Evolutionary conservation across 345 rosid genomes (phyloP), one percentile per base, ranked within the genome.

Genomic region (Viola odorata): DNA sequence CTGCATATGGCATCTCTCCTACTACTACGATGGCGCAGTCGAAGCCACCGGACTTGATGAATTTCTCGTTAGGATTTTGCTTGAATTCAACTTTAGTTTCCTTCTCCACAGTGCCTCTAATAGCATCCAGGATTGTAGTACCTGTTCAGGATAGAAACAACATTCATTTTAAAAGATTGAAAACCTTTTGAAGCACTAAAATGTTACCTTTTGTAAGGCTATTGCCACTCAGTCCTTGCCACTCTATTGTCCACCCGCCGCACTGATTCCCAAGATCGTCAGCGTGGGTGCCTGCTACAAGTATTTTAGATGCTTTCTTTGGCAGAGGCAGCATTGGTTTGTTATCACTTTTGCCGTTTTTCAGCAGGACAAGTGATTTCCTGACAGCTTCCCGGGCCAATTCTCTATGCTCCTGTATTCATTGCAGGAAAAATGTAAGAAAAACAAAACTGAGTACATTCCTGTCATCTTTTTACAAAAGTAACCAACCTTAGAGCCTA

Each of bases 401-500:
- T 8, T 70, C 74, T 41, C 69, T 58, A 12, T 70, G 65, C 1
- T 49, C 69, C 66, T 61, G 40, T 42, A 23, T 23, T 23, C 32
- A 23, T 23, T 23, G 32, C 2, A 23, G 32, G 32, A 23, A 23
- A 23, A 23, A 23, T 23, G 2, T 23, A 23, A 23, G 32, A 23
- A 23, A 23, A 23, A 23, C 32, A 23, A 23, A 23, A 0, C 32
- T 23, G 32, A 23, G 32, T 23, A 2, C 32, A 23, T 23, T 23
- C n/a, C 10, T 14, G 50, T 13, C n/a, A n/a, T n/a, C 16, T 3
- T 6, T 5, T 12, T 49, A 4, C 15, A 17, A 23, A 23, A 23
- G 2, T 23, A 53, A 39, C 77, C 47, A 53, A 85, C 91, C 86
- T 83, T 76, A 50, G 80, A 49, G 57, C 92, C 96, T 11, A 88